Base-by-base conservation (phyloP, 2,329 filamentous ascomycete species). In the Thelonectria blattea region DNA sequence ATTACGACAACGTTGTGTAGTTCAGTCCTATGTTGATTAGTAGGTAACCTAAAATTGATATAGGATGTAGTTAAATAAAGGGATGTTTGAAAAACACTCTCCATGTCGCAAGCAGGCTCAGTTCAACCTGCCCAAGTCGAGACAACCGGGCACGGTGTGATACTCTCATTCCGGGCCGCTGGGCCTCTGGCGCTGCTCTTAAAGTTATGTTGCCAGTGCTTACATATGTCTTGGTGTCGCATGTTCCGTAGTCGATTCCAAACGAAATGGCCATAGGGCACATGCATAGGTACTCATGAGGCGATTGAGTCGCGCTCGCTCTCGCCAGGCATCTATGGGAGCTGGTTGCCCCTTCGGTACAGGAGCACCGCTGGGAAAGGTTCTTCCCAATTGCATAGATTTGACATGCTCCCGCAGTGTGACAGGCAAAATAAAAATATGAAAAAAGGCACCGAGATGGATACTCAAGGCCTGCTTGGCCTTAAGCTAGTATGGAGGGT, bases 171-270 rank as follows among this genome's bases (percentile, higher is more conserved):
- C n/a, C n/a, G n/a, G n/a, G n/a, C n/a, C n/a, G n/a, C n/a, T n/a
- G n/a, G n/a, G n/a, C n/a, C n/a, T 72, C 72, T 4, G 76, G 66
- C 0, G 87, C 87, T 65, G 85, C 81, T 10, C 80, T n/a, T n/a
- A n/a, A n/a, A n/a, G n/a, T n/a, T n/a, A n/a, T n/a, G n/a, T 78
- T 0, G 85, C 85, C 5, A 91, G 73, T 8, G 82, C 78, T 50
- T n/a, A n/a, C n/a, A n/a, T 88, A 82, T 0, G 88, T 88, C 45
- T 91, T 80, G 0, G 84, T 79, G 70, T 91, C 86, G 71, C 88
- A 91, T 1, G 88, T 91, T 0, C 89, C 89, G 0, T 84, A 85
- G 68, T 91, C 90, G 18, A 86, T 88, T 4, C 89, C 89, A 66
- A 88, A 91, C 30, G 88, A 80, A 39, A 91, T 82, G n/a, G 81